These are phyloP conservation scores for Hypericum perforatum DNA, from an alignment of 345 rosid genomes.

Conservation along the genomic window DNA sequence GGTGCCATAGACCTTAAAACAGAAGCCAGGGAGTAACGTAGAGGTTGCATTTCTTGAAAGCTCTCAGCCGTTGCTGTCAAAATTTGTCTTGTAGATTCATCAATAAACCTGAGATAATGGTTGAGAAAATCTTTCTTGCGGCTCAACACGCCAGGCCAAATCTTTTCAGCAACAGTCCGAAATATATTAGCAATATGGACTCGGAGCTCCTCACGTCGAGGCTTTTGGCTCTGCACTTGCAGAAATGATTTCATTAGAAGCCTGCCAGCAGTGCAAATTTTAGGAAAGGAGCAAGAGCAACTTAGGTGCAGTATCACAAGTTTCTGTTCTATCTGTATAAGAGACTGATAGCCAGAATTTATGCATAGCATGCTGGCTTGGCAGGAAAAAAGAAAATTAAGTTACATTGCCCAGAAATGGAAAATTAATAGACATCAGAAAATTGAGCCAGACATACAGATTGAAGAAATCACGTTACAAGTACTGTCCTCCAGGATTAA, in stretches of 20 bases:
- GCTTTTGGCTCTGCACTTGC: constrained; percentile 65
- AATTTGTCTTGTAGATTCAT: constrained; percentile 69
- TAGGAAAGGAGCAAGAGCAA: background rate
- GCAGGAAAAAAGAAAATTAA: no score
- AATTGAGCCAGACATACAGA: no score
- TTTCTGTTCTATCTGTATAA: no score
- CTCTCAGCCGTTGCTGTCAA: constrained; percentile 49
- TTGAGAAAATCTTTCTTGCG: constrained; percentile 80
- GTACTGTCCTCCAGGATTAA: no score
- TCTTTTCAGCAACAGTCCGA: constrained; percentile 79
- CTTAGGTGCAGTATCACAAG: no score
- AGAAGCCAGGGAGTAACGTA: constrained; percentile 87
- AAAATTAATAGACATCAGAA: no score
- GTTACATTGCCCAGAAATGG: no score
- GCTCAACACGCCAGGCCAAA: constrained; percentile 93
- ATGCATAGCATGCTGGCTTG: no score
- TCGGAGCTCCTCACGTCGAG: constrained; percentile 93
- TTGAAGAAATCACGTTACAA: no score
- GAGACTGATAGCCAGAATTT: no score
- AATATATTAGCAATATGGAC: constrained; percentile 79
- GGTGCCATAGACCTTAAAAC: constrained; percentile 87
- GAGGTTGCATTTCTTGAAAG: constrained; percentile 84
- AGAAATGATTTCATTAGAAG: constrained; percentile 5
- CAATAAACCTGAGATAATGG: constrained; percentile 87
- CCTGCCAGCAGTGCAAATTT: background rate